Conservation (phyloP, 2,329 filamentous ascomycete genomes). For the Dryadomyces quercivorus region DNA sequence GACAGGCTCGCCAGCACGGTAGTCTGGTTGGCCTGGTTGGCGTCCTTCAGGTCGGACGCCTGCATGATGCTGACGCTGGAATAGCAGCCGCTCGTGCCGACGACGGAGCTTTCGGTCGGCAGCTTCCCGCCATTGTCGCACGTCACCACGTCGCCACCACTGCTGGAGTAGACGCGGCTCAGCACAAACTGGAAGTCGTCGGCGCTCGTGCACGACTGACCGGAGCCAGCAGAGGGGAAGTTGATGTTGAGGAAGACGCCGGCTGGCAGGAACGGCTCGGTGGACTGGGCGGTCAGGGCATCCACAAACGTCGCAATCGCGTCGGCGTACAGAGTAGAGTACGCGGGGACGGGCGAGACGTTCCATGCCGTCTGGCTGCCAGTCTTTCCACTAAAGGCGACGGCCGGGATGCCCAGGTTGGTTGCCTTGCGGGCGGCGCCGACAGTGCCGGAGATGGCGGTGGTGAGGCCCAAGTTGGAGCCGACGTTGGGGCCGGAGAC, state of each 20-base stretch:
- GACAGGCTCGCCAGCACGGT: too few species aligned
- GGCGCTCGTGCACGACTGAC: slow-evolving; percentile 31
- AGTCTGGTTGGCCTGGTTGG: too few species aligned
- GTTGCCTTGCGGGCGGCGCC: slow-evolving; percentile 50
- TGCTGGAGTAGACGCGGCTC: slow-evolving; percentile 33
- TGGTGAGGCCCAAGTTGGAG: slow-evolving; percentile 42
- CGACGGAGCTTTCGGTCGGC: not conserved
- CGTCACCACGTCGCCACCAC: not conserved
- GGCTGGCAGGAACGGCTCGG: slow-evolving; percentile 38
- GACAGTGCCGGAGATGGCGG: slow-evolving; percentile 54
- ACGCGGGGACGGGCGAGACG: slow-evolving; percentile 32
- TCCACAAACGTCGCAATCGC: slow-evolving; percentile 47
- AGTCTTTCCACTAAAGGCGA: slow-evolving; percentile 52
- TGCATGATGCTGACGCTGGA: not conserved
- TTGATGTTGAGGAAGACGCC: slow-evolving; percentile 58
- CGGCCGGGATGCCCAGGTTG: slow-evolving; percentile 45
- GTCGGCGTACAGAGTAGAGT: slow-evolving; percentile 50
- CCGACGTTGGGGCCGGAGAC: slow-evolving; percentile 52
- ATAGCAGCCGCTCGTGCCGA: not conserved
- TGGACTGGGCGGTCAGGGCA: slow-evolving; percentile 28
- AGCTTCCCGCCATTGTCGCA: not conserved
- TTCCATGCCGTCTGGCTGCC: slow-evolving; percentile 25
- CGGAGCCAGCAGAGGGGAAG: slow-evolving; percentile 40
- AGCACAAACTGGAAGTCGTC: slow-evolving; percentile 52
- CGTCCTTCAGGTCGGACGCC: too few species aligned